These are phyloP conservation scores for Withania somnifera DNA, from an alignment of 305 asterid genomes.

Conservation along the genomic window DNA sequence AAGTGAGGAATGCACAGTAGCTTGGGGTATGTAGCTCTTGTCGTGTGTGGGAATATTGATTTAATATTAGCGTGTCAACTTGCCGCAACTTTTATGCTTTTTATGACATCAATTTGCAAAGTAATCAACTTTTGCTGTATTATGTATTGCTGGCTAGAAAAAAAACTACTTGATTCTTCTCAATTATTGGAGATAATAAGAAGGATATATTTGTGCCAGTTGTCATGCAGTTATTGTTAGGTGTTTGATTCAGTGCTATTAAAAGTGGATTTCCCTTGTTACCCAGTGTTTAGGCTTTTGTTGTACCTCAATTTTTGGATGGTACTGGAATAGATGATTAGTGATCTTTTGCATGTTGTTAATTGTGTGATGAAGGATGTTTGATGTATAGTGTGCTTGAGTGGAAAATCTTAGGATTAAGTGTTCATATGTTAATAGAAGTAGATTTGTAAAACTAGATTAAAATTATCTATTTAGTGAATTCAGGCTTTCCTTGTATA, in stretches of 20 bases:
- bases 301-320: neutral
- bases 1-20: conserved; percentile 88
- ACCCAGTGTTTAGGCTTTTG: neutral
- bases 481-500: no score
- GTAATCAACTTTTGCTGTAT: neutral
- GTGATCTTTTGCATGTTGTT: neutral
- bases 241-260: neutral
- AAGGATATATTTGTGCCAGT: neutral
- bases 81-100: neutral
- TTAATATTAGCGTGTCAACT: neutral
- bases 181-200: neutral
- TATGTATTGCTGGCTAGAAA: neutral
- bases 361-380: neutral
- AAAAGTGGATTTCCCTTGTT: neutral
- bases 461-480: no score
- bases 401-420: neutral
- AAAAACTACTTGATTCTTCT: neutral
- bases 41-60: neutral
- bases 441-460: no score
- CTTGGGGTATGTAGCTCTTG: conserved; percentile 65
- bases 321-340: neutral
- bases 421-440: neutral
- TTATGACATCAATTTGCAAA: neutral
- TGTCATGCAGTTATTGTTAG: neutral
- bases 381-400: neutral